phyloP scores from a whole-genome alignment of 1,284 basidiomycete species.

The Austroboletus olivaceoglutinosus region DNA sequence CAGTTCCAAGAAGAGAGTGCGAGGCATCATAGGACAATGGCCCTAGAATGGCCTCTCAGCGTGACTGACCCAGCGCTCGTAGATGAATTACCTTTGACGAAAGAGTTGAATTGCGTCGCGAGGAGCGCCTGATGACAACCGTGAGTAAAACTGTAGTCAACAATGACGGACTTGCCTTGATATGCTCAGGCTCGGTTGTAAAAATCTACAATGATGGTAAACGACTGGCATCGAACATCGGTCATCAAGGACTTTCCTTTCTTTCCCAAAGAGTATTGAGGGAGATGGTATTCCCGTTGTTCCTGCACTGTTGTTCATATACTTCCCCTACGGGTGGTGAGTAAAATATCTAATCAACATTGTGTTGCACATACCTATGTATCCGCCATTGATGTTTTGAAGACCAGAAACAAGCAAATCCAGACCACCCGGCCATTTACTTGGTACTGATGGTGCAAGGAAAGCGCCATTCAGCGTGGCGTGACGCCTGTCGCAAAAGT shows the following conservation, averaged over 20 bases:
- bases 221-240: background rate
- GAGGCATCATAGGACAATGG: conserved; percentile 24
- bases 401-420: conserved; percentile 25
- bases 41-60: conserved; percentile 19
- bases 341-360: background rate
- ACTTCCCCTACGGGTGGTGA: conserved; percentile 29
- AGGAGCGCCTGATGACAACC: conserved; percentile 28
- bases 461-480: conserved; percentile 35
- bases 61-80: background rate
- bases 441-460: conserved; percentile 30
- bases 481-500: conserved; percentile 24
- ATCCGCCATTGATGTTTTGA: conserved; percentile 28
- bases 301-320: conserved; percentile 12
- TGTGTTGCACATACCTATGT: conserved; percentile 32
- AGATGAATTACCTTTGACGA: conserved; percentile 39
- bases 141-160: background rate
- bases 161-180: conserved; percentile 32
- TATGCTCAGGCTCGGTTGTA: conserved; percentile 40
- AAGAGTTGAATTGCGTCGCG: conserved; percentile 41
- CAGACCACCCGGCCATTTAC: conserved; percentile 35
- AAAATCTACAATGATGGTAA: conserved; percentile 17
- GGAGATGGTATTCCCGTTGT: conserved; percentile 33
- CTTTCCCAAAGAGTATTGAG: conserved; percentile 33
- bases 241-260: conserved; percentile 20
- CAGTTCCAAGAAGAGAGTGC: conserved; percentile 46